Base-by-base conservation (phyloP, 164 flowering plant species). In the Macadamia integrifolia region DNA sequence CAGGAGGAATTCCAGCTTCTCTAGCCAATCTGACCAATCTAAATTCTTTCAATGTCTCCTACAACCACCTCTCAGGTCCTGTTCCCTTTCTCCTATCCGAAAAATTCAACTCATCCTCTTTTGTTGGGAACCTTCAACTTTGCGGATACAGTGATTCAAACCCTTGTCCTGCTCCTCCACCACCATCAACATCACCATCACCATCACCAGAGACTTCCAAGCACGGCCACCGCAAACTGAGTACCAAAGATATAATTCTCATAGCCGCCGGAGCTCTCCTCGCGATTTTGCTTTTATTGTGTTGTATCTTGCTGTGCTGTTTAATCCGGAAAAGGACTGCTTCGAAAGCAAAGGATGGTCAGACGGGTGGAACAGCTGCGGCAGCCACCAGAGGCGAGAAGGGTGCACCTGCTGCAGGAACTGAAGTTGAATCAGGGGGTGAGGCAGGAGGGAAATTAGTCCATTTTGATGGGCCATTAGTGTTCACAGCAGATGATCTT, bases 401-500 rank as follows among this genome's bases (percentile, higher is more conserved):
- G 78, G 78, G 78, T 12, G 76, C 43, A 0, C 62, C 82, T 1
- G 79, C 61, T 13, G 76, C 42, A 9, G 84, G 80, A 15, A 9
- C 79, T 6, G 91, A 81, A 60, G 77, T 77, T 1, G 87, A 85
- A 71, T 69, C 86, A 1, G 89, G 94, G 0, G 84, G 89, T 17
- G 88, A 88, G 55, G 77, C 79, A 28, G 98, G 98, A 40, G 99
- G 99, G 17, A 95, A 88, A 71, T 71, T 95, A 49, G 99, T 95
- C 15, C 98, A 89, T 61, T 95, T 95, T 75, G 97, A 91, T 69
- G 98, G 99, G 29, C 90, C 90, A 13, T 79, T 88, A 58, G 88
- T 83, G 59, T 95, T 95, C 69, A 85, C 98, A 0, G 99, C 96
- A 6, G 98, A 95, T 60, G 99, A 95, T 75, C 78, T 95, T 58